Conservation (phyloP, 768 basidiomycete genomes). For the Auriscalpium orientale region DNA sequence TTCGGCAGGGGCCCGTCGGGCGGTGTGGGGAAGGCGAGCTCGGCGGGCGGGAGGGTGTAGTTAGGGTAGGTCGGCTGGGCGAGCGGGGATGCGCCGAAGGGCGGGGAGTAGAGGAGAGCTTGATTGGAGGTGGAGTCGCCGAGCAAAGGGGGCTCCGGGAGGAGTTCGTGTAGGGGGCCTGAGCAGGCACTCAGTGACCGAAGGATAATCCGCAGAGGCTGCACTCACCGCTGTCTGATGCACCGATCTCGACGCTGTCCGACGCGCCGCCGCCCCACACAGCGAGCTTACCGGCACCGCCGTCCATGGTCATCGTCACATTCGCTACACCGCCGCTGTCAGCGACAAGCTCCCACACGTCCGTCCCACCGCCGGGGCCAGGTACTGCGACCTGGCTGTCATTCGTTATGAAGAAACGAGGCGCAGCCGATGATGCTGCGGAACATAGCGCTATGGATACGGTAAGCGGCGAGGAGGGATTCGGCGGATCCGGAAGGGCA, state of each 20-base stretch:
- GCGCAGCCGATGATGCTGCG: background rate
- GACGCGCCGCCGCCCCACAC: slow-evolving; percentile 28
- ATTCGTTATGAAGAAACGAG: slow-evolving; percentile 49
- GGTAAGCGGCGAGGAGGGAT: background rate
- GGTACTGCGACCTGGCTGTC: slow-evolving; percentile 30
- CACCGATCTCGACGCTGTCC: slow-evolving; percentile 50
- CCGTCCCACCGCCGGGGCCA: slow-evolving; percentile 27
- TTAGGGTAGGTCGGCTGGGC: slow-evolving; percentile 56
- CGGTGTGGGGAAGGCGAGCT: slow-evolving; percentile 38
- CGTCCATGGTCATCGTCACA: slow-evolving; percentile 39
- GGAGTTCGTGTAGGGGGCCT: slow-evolving; percentile 44
- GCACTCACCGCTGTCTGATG: slow-evolving; percentile 30
- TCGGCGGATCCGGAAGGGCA: background rate
- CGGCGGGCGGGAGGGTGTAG: slow-evolving; percentile 61
- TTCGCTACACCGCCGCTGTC: slow-evolving; percentile 37
- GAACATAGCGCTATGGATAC: slow-evolving; percentile 1
- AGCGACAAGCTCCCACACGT: slow-evolving; percentile 42
- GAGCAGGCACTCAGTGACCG: background rate
- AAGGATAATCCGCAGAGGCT: background rate
- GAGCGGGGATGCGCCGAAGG: slow-evolving; percentile 29
- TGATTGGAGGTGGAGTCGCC: slow-evolving; percentile 73
- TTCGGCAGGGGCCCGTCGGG: slow-evolving; percentile 32
- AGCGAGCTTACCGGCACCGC: slow-evolving; percentile 42
- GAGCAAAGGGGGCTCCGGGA: slow-evolving; percentile 43
- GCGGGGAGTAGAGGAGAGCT: slow-evolving; percentile 63